Percentiles rank a stretch among this genome's conserved stretches.
Evolutionary conservation across 2,329 filamentous ascomycete genomes (phyloP).

Genomic region (Alternaria brassicicola): DNA sequence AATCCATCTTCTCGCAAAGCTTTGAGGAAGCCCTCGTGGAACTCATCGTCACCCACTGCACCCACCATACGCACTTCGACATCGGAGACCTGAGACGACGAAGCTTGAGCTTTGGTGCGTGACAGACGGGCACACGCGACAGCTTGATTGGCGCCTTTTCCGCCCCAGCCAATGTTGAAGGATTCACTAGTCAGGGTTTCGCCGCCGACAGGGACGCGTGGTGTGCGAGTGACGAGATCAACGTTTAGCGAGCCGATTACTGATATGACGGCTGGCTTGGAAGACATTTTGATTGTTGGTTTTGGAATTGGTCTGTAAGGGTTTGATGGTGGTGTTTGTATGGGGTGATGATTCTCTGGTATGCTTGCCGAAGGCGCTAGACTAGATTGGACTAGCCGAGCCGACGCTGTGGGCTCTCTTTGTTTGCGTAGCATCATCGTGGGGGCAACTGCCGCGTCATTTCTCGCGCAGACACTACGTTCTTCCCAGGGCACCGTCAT

Average conservation of each 20-base stretch:
- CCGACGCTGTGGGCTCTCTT: conserved; percentile 1
- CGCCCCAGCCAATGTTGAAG: conserved; percentile 82
- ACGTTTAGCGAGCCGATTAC: conserved; percentile 93
- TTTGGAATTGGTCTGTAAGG: neutral
- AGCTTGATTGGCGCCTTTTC: conserved; percentile 96
- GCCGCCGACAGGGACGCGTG: conserved; percentile 80
- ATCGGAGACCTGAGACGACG: conserved; percentile 28
- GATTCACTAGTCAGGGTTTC: conserved; percentile 83
- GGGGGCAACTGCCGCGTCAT: neutral
- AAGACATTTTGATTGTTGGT: conserved; percentile 21
- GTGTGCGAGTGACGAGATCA: conserved; percentile 87
- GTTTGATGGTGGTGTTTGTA: conserved; percentile 1
- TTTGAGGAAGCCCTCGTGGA: conserved; percentile 49
- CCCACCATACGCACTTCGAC: conserved; percentile 58
- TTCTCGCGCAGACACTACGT: neutral
- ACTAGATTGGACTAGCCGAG: conserved; percentile 10
- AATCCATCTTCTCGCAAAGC: conserved; percentile 54
- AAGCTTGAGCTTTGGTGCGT: conserved; percentile 52
- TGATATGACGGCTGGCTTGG: conserved; percentile 64
- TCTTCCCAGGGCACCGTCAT: neutral
- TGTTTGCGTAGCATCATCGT: neutral
- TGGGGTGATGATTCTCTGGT: conserved; percentile 3
- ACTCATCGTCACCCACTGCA: conserved; percentile 56
- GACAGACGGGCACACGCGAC: conserved; percentile 86
- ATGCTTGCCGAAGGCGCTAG: conserved; percentile 5